Evolutionary conservation across 306 rosid species (phyloP).

Genomic region (Dryas octopetala): DNA sequence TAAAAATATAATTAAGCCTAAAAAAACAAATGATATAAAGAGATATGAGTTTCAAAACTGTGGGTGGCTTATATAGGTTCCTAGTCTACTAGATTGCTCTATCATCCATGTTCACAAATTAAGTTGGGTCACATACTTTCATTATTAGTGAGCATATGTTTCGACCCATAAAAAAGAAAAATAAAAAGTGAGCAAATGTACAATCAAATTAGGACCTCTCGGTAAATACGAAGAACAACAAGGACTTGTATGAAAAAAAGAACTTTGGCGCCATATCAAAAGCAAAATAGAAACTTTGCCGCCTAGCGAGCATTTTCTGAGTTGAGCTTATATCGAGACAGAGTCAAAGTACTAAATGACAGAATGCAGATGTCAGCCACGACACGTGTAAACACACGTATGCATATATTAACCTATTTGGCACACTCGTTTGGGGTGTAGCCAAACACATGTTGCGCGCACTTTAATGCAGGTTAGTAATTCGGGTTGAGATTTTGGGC

Average conservation of each 20-base stretch:
- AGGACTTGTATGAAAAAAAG: background rate
- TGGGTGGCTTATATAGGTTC: too few species aligned
- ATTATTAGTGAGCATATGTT: too few species aligned
- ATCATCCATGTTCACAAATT: too few species aligned
- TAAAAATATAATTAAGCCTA: too few species aligned
- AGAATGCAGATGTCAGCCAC: slow-evolving; percentile 15
- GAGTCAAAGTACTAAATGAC: slow-evolving; percentile 33
- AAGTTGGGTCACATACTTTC: background rate
- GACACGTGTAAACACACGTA: slow-evolving; percentile 10
- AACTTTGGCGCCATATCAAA: background rate
- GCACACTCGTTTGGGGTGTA: background rate
- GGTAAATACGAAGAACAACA: background rate
- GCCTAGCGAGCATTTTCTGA: background rate
- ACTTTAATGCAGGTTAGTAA: too few species aligned
- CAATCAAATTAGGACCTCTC: background rate
- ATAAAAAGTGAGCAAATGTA: background rate
- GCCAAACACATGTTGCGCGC: background rate
- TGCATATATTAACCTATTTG: background rate
- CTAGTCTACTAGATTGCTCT: too few species aligned
- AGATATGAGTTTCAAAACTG: too few species aligned
- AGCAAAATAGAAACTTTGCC: background rate
- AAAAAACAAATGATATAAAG: too few species aligned
- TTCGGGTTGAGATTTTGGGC: too few species aligned
- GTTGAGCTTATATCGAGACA: background rate
- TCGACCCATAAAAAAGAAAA: background rate